phyloP scores from a whole-genome alignment of 2,329 filamentous ascomycete species.

The Talaromyces albobiverticillius region DNA sequence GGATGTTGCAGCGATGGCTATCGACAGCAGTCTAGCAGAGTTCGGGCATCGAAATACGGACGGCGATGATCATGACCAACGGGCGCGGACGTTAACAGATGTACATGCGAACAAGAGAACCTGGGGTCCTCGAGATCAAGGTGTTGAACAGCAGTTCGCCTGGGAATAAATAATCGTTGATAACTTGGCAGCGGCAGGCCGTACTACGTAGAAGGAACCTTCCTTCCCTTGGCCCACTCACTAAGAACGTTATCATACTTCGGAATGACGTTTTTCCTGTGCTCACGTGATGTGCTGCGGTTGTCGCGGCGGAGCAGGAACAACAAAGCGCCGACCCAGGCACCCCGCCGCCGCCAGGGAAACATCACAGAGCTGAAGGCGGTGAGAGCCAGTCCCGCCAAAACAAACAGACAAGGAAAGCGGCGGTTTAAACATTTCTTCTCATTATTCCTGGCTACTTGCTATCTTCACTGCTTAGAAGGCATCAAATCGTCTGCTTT shows the following conservation, averaged over 20 bases:
- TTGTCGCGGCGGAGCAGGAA: slow-evolving; percentile 20
- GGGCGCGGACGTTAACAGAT: neutral
- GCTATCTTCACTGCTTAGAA: neutral
- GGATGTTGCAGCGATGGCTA: slow-evolving; percentile 5
- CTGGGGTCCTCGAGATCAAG: neutral
- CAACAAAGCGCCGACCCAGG: slow-evolving; percentile 24
- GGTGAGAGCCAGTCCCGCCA: no score
- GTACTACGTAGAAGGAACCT: neutral
- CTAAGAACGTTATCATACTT: neutral
- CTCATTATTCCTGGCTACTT: neutral
- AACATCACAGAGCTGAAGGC: no score
- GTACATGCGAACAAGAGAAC: neutral
- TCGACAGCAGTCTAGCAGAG: slow-evolving; percentile 2
- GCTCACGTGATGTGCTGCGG: neutral
- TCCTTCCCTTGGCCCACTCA: neutral
- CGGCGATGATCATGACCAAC: neutral
- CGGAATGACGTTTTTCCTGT: neutral
- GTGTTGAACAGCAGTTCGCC: neutral
- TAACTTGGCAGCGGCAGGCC: neutral
- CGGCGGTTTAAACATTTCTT: slow-evolving; percentile 17
- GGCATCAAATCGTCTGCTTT: neutral
- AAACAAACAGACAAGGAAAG: slow-evolving; percentile 32
- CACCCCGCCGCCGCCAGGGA: slow-evolving; percentile 10
- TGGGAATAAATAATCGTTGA: neutral
- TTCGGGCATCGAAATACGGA: slow-evolving; percentile 1